Conservation (phyloP, 164 flowering plant genomes). For the grape (Vitis vinifera) region DNA sequence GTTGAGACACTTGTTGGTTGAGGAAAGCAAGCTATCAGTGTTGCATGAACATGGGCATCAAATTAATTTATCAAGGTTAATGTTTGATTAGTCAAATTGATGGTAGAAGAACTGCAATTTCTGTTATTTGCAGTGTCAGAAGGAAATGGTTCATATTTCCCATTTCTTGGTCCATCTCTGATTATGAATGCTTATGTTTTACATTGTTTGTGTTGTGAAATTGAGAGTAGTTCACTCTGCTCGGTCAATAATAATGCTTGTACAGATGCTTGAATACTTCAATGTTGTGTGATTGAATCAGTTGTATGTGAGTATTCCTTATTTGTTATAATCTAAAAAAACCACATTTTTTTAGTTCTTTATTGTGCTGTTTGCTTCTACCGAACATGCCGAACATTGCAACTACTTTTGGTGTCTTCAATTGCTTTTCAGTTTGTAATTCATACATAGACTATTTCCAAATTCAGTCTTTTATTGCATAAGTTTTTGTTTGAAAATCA, state of each 20-base stretch:
- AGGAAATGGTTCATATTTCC: not conserved
- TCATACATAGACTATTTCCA: not conserved
- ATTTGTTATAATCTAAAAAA: not conserved
- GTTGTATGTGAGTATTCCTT: not conserved
- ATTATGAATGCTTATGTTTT: not conserved
- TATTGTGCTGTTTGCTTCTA: not conserved
- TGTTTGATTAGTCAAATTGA: slow-evolving; percentile 20
- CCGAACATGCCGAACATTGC: not conserved
- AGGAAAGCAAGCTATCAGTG: slow-evolving; percentile 59
- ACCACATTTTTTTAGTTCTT: not conserved
- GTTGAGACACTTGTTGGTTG: slow-evolving; percentile 52
- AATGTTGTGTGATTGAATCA: not conserved
- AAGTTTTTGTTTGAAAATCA: too few species aligned
- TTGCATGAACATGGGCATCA: slow-evolving; percentile 38
- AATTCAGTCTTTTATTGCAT: too few species aligned
- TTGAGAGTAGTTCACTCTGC: not conserved
- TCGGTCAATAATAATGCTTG: not conserved
- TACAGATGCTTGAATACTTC: not conserved
- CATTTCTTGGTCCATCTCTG: not conserved
- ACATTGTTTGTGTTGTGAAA: too few species aligned
- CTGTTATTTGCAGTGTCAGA: not conserved
- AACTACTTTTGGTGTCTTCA: not conserved
- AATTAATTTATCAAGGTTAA: slow-evolving; percentile 43
- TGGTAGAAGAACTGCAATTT: not conserved
- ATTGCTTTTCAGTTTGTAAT: not conserved